phyloP scores from a whole-genome alignment of 2,329 filamentous ascomycete species.

The Colletotrichum scovillei region DNA sequence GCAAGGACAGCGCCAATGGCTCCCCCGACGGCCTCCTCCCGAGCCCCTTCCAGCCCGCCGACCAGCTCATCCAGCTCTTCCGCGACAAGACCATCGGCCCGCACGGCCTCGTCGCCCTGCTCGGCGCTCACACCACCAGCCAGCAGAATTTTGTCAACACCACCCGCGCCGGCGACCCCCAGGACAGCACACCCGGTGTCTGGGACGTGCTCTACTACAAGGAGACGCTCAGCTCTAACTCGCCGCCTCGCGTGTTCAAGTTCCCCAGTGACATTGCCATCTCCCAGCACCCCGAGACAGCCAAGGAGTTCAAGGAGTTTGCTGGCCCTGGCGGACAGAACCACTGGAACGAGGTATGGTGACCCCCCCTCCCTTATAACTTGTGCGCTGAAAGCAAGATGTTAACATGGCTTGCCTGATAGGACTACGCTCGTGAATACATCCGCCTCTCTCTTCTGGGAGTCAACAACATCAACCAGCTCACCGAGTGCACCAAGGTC shows the following conservation, averaged over 20 bases:
- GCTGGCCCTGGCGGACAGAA: slow-evolving; percentile 46
- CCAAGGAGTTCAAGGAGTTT: slow-evolving; percentile 52
- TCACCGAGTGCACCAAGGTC: slow-evolving; percentile 66
- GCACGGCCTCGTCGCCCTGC: slow-evolving; percentile 62
- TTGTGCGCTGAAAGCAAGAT: too few relatives aligned
- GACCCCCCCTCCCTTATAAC: too few relatives aligned
- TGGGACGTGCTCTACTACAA: slow-evolving; percentile 66
- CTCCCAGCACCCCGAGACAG: slow-evolving; percentile 49
- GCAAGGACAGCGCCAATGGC: slow-evolving; percentile 54
- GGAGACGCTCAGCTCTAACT: slow-evolving; percentile 45
- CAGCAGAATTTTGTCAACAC: slow-evolving; percentile 59
- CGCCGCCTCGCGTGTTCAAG: slow-evolving; percentile 51
- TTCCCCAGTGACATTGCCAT: slow-evolving; percentile 56
- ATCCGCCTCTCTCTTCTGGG: slow-evolving; percentile 67
- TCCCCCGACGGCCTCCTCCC: slow-evolving; percentile 57
- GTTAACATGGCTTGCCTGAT: neutral
- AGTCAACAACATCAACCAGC: slow-evolving; percentile 65
- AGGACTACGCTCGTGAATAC: slow-evolving; percentile 65
- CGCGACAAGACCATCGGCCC: slow-evolving; percentile 63
- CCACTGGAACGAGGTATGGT: slow-evolving; percentile 54
- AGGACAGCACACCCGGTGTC: slow-evolving; percentile 63
- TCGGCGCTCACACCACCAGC: slow-evolving; percentile 65
- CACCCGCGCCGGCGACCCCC: slow-evolving; percentile 53
- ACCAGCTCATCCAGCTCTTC: slow-evolving; percentile 61
- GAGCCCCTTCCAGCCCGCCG: slow-evolving; percentile 51